Evolutionary conservation across 1,139 yeast genomes (phyloP), one percentile per base, ranked within the genome.

Genomic region (Suhomyces bokatorum): DNA sequence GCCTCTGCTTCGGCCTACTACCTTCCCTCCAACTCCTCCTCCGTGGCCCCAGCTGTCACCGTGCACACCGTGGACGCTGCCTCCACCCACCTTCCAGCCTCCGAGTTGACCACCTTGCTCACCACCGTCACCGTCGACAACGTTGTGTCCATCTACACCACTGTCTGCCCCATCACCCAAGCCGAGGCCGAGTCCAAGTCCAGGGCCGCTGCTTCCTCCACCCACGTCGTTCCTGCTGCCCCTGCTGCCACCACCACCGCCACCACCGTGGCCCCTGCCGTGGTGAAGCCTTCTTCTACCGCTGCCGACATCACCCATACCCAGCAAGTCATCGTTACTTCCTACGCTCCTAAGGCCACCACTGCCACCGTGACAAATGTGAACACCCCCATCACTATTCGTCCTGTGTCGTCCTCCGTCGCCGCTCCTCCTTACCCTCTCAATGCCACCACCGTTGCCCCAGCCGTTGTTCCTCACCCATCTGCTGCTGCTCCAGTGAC

Each of bases 121-220:
- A 42, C 48, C 45, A 50, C 55, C 31, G 55, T 47, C 28, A 58
- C 63, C 39, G 47, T 47, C 15, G 39, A 37, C 34, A 57, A 51
- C 31, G 52, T 46, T 28, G 52, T 32, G 13, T 51, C 59, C 32
- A 47, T 50, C 36, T 57, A 52, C 57, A 56, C 62, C 39, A 59
- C 63, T 17, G 54, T 51, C 41, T 58, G 63, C 45, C 64, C 64
- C 15, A 32, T 42, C 5, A 38, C 54, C 29, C 54, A 47, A 32
- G 43, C 50, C 34, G 33, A 52, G 28, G 33, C 43, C 20, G 28
- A 46, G 12, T 35, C 41, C 28, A n/a, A 40, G 16, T 35, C 54
- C 12, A 37, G 37, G 14, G 36, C 52, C 37, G 35, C 37, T 9
- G 46, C 42, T 30, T 14, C 44, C 48, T 50, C 57, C 34, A 54